Evolutionary conservation across 2,329 filamentous ascomycete species (phyloP).

Genomic region (Cryoendolithus antarcticus): DNA sequence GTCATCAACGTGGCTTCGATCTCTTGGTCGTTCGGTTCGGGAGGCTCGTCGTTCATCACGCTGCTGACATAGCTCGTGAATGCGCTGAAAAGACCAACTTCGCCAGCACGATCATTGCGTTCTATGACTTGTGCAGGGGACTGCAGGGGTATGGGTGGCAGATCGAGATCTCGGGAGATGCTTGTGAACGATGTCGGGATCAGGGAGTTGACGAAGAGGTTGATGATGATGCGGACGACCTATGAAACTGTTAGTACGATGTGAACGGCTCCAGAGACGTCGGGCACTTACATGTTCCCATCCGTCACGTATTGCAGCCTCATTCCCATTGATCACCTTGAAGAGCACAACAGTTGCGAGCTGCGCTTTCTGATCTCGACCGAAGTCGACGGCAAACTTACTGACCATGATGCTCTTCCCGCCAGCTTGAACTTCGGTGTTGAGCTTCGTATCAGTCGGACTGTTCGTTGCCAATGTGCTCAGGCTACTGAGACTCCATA

Average conservation of each 20-base stretch:
- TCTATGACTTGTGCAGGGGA: constrained; percentile 88
- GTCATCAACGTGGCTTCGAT: constrained; percentile 90
- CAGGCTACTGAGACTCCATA: constrained; percentile 81
- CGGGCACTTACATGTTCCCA: constrained; percentile 59
- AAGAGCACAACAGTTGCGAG: constrained; percentile 92
- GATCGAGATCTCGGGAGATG: constrained; percentile 52
- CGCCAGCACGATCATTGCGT: constrained; percentile 61
- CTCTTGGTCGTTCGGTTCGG: constrained; percentile 93
- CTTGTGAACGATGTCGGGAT: constrained; percentile 66
- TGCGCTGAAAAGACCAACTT: constrained; percentile 81
- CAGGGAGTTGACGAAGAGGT: constrained; percentile 90
- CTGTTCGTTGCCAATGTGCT: constrained; percentile 69
- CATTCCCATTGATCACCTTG: constrained; percentile 76
- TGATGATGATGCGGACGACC: constrained; percentile 84
- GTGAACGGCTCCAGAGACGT: not conserved
- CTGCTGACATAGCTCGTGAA: constrained; percentile 97
- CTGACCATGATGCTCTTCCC: constrained; percentile 97
- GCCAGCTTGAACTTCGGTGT: constrained; percentile 80
- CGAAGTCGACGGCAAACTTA: constrained; percentile 90
- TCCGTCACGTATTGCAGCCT: constrained; percentile 59
- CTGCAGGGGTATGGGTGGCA: constrained; percentile 77
- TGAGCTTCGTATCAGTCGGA: constrained; percentile 72
- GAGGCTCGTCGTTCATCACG: constrained; percentile 93
- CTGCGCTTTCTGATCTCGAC: constrained; percentile 84
- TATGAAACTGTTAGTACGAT: constrained; percentile 36